phyloP scores from a whole-genome alignment of 2,329 filamentous ascomycete genomes.

The Aciculosporium take region DNA sequence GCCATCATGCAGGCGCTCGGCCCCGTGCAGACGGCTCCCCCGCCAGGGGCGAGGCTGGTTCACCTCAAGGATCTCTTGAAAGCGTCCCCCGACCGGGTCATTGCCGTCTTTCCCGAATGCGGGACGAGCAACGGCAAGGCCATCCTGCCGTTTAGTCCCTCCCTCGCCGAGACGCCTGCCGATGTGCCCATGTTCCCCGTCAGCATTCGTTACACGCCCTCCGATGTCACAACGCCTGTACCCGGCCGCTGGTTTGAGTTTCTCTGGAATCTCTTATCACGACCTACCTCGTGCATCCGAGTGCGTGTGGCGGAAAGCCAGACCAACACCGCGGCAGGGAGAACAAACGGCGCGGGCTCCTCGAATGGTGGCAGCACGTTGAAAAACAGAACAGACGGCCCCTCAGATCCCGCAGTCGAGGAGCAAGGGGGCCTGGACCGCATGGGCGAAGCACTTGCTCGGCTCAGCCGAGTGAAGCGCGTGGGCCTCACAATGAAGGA shows the following conservation, averaged over 20 bases:
- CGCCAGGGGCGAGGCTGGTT: constrained; percentile 35
- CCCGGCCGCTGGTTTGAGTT: constrained; percentile 61
- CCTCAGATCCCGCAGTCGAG: constrained; percentile 25
- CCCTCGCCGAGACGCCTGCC: constrained; percentile 52
- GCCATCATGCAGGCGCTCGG: constrained; percentile 63
- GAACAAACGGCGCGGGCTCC: constrained; percentile 20
- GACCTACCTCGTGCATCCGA: constrained; percentile 76
- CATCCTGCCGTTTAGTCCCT: constrained; percentile 70
- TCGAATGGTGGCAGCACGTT: constrained; percentile 14
- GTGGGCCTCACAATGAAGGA: constrained; percentile 73
- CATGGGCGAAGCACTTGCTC: constrained; percentile 73
- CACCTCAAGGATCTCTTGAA: constrained; percentile 49
- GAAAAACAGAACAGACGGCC: constrained; percentile 12
- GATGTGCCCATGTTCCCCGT: constrained; percentile 75
- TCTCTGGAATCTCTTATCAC: constrained; percentile 72
- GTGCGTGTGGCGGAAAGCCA: constrained; percentile 77
- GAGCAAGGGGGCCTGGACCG: constrained; percentile 63
- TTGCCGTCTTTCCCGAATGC: constrained; percentile 86
- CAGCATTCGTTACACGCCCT: constrained; percentile 74
- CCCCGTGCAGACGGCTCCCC: constrained; percentile 34
- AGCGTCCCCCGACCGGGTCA: constrained; percentile 56
- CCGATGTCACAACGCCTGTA: constrained; percentile 81
- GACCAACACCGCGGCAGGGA: constrained; percentile 31
- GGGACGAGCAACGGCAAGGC: constrained; percentile 88
- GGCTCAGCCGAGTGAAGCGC: constrained; percentile 74